These are phyloP conservation scores for Pichia sp. DNA, from an alignment of 1,139 yeast species.

Conservation along the genomic window DNA sequence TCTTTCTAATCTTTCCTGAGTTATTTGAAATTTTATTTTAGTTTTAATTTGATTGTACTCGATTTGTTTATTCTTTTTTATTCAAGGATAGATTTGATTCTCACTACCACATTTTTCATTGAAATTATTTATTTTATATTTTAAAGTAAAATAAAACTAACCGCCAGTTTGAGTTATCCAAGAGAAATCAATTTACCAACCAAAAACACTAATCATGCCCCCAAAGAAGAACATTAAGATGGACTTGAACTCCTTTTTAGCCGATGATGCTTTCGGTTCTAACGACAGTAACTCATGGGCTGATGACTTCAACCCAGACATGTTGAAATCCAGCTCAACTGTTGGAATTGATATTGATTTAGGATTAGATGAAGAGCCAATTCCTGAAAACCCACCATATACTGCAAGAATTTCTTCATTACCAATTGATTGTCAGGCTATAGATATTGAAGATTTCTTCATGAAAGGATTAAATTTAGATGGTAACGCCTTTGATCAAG, in stretches of 20 bases:
- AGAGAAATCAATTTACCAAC: background rate
- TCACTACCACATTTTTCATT: too few species aligned
- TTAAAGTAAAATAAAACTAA: too few species aligned
- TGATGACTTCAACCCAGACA: constrained; percentile 34
- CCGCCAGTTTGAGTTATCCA: background rate
- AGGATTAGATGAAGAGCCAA: constrained; percentile 47
- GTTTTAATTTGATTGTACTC: too few species aligned
- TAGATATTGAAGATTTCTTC: constrained; percentile 56
- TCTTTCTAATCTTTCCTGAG: too few species aligned
- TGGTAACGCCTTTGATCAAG: constrained; percentile 36
- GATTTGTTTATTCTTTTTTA: too few species aligned
- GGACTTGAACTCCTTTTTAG: constrained; percentile 48
- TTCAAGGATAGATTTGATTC: too few species aligned
- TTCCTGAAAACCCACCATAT: constrained; percentile 90
- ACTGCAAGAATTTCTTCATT: constrained; percentile 82
- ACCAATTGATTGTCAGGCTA: constrained; percentile 63
- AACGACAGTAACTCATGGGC: constrained; percentile 69
- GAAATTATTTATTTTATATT: too few species aligned
- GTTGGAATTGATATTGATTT: constrained; percentile 8
- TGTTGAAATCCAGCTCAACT: constrained; percentile 24
- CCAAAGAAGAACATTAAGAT: constrained; percentile 46
- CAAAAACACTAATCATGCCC: constrained; percentile 27
- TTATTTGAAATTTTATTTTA: too few species aligned
- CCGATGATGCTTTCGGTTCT: constrained; percentile 42
- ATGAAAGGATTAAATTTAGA: constrained; percentile 46